Evolutionary conservation across 2,329 filamentous ascomycete species (phyloP), one percentile per base, ranked within the genome.

Genomic region (Fusarium newnesense): DNA sequence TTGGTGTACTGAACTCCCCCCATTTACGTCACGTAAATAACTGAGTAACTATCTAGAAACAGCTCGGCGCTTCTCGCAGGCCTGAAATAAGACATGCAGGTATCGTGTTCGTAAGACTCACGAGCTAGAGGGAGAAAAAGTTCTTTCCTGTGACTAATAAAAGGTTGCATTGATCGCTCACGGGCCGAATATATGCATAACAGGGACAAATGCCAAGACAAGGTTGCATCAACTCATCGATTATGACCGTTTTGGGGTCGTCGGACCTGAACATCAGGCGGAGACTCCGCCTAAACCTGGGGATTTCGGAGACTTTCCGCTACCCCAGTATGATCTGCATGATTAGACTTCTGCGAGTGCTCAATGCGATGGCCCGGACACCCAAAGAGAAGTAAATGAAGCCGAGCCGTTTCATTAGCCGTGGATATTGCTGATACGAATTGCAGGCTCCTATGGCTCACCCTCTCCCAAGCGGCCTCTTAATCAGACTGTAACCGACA

Each of bases 281-380:
- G 67, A 69, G 67, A 43, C 67, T 68, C 67, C 67, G 67, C 67
- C 15, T 30, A 3, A 12, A 46, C 40, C 44, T 63, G 26, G 58
- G 57, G 43, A 21, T 19, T 5, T n/a, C 50, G 42, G 26, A 28
- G 50, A 52, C 26, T 34, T 54, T 63, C 52, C 57, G 40, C 24
- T 18, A 63, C 21, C 64, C 63, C 42, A 42, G 26, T 60, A 30
- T 42, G 40, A 50, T 49, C 30, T 36, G 24, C 54, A 28, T 26
- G n/a, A 26, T 21, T 11, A 46, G 9, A 26, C 16, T 26, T 52
- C 26, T 4, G 30, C 4, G 11, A 54, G 5, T n/a, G 7, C 3
- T 46, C 2, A 4, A 34, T 57, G n/a, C n/a, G 13, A 21, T 8
- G 18, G 18, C 7, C 10, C 6, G 36, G 37, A 11, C n/a, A n/a